Base-by-base conservation (phyloP, 2,329 filamentous ascomycete genomes). In the Endoconidiophora laricicola region DNA sequence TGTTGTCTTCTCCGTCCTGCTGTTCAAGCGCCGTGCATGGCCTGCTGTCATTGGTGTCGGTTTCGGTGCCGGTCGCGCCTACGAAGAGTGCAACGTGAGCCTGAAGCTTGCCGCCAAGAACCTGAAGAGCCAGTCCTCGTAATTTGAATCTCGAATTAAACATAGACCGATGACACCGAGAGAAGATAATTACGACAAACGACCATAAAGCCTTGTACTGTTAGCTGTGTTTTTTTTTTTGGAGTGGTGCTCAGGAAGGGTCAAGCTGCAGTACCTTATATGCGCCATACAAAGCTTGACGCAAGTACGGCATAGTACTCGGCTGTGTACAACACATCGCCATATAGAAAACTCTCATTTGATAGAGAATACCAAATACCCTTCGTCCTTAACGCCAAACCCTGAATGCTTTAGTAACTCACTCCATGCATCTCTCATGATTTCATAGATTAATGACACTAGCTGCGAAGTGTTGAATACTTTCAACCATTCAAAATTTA, bases 11-110 rank as follows among this genome's bases (percentile, higher is more conserved):
- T 96, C 91, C 55, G 88, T 98, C 55, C 83, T 98, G 53, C 71
- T 98, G 50, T 98, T 98, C 79, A 94, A 94, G 77, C 83, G 93
- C 68, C 82, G 91, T 71, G 86, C 91, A 57, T 98, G 90, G 86
- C 91, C 91, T 52, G 91, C 88, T n/a, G 91, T 86, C 64, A 78
- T 94, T 57, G 91, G 91, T 57, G 75, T 90, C 50, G 91, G 91
- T 52, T 96, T 98, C 65, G 91, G 93, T 64, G 88, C 88, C 56
- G 91, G 91, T 60, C 80, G 93, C 61, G 91, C 91, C 52, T 98
- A 94, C 73, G 91, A 98, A 69, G 91, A 98, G 73, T 95, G 91
- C 69, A 94, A 98, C 72, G 84, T 75, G 70, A 81, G 71, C 69
- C 65, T 81, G 60, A 80, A 79, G 68, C 70, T 73, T 63, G 74